A percentile compares a stretch with the other conserved stretches of the same genome.
These are phyloP conservation scores for Thuja plicata DNA, from an alignment of 83 land plant genomes.

Conservation along the genomic window DNA sequence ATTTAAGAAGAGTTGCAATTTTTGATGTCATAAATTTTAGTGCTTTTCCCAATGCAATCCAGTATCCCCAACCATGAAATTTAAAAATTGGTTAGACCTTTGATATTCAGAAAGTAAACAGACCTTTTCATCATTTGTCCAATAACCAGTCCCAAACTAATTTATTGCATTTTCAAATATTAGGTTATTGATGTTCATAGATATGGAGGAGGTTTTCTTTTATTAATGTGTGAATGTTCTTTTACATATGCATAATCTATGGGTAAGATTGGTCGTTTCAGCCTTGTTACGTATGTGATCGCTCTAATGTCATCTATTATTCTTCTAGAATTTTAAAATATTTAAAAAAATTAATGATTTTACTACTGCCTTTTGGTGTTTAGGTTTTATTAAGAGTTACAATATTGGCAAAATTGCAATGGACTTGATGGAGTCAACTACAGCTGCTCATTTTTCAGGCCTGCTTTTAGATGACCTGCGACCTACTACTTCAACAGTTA, in stretches of 20 bases:
- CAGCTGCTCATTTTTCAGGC: slow-evolving; percentile 65
- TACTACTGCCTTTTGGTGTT: not conserved
- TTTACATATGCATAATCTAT: not conserved
- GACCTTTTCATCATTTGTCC: not conserved
- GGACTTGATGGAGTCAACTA: slow-evolving; percentile 42
- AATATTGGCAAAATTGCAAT: slow-evolving; percentile 18
- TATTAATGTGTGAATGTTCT: not conserved
- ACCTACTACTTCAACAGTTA: slow-evolving; percentile 33
- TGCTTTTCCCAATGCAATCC: not conserved
- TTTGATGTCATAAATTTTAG: not conserved
- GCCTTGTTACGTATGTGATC: not conserved
- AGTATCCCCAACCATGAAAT: not conserved
- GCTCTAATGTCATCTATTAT: not conserved
- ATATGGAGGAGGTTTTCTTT: not conserved
- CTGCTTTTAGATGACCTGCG: slow-evolving; percentile 38
- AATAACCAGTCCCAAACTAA: not conserved
- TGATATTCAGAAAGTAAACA: not conserved
- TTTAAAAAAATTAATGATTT: not conserved
- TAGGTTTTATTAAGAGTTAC: not conserved
- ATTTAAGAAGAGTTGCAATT: not conserved
- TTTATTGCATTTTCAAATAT: not conserved
- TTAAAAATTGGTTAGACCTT: not conserved
- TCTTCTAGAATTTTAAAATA: not conserved
- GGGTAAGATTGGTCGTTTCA: not conserved
- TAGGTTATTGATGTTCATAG: not conserved